A percentile compares a stretch with the other conserved stretches of the same genome.
These are phyloP conservation scores for Bothriochloa decipiens DNA, from an alignment of 176 grass and related monocot genomes.

Conservation along the genomic window DNA sequence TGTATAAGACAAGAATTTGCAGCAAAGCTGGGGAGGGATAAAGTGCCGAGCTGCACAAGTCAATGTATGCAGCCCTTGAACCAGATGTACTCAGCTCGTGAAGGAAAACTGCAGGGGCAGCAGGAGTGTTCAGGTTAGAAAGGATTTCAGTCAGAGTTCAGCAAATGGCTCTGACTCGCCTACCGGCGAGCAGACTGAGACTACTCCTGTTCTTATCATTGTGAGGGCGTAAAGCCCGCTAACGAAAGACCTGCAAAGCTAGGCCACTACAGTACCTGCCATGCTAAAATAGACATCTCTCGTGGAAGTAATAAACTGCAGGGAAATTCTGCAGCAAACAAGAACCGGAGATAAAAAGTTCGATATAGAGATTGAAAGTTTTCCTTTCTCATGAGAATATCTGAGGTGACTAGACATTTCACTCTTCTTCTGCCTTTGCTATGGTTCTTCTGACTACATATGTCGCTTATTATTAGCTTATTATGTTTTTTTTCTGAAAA, in stretches of 20 bases:
- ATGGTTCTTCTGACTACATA: neutral
- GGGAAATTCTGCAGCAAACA: neutral
- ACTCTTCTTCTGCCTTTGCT: neutral
- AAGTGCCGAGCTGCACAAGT: slow-evolving; percentile 30
- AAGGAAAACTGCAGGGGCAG: slow-evolving; percentile 23
- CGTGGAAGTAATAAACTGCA: neutral
- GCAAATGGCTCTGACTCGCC: neutral
- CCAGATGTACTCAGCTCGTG: neutral
- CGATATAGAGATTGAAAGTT: neutral
- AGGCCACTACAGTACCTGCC: neutral
- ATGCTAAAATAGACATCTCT: neutral
- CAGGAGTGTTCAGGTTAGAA: slow-evolving; percentile 33
- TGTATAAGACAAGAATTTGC: slow-evolving; percentile 22
- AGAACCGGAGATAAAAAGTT: neutral
- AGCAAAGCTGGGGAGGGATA: slow-evolving; percentile 8
- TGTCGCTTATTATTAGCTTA: neutral
- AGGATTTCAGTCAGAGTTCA: slow-evolving; percentile 35
- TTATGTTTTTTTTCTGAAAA: neutral
- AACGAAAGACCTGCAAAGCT: slow-evolving; percentile 12
- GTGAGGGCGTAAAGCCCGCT: slow-evolving; percentile 29
- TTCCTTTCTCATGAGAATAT: neutral
- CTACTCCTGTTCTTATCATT: neutral
- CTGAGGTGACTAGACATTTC: slow-evolving; percentile 4
- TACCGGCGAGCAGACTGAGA: neutral
- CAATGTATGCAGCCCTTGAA: neutral